Percentiles rank a stretch among this genome's conserved stretches.
Conservation (phyloP, 192 early-diverging fungal genomes). For the Coemansia javaensis region DNA sequence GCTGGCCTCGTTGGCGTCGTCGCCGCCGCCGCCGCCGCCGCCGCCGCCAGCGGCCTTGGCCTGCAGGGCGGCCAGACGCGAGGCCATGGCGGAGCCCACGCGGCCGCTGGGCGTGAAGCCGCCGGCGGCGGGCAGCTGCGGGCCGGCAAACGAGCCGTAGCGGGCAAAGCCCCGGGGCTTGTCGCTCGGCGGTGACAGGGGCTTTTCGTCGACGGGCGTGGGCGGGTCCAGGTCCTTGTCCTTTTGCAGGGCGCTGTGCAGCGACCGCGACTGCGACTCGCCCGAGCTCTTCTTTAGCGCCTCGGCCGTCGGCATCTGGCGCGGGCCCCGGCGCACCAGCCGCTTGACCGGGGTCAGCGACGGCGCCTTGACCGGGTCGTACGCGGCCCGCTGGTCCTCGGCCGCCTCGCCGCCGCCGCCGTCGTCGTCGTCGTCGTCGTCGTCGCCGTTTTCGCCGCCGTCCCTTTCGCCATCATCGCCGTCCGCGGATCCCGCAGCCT, state of each 20-base stretch:
- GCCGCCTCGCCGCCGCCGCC: constrained; percentile 1
- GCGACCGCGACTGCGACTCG: constrained; percentile 44
- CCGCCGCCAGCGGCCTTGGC: constrained; percentile 24
- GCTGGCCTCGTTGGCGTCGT: not conserved
- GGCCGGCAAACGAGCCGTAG: constrained; percentile 17
- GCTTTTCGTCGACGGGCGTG: constrained; percentile 4
- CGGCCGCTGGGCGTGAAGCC: constrained; percentile 46
- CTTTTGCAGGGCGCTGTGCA: constrained; percentile 29
- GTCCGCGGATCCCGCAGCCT: not conserved
- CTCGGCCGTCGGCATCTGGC: constrained; percentile 46
- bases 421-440: too few species aligned
- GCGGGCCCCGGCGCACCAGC: constrained; percentile 38
- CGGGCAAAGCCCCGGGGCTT: constrained; percentile 38
- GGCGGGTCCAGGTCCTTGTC: constrained; percentile 31
- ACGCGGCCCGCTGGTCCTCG: constrained; percentile 3
- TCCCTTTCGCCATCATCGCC: constrained; percentile 6
- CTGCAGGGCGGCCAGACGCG: constrained; percentile 45
- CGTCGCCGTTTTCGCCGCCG: not conserved
- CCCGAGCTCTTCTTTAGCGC: constrained; percentile 31
- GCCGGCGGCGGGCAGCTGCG: constrained; percentile 31
- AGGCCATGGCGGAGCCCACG: constrained; percentile 44
- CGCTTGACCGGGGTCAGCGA: constrained; percentile 35
- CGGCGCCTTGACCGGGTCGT: constrained; percentile 39
- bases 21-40: constrained; percentile 10
- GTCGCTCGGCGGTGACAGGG: constrained; percentile 14